phyloP scores from a whole-genome alignment of 2,329 filamentous ascomycete species.

The Botryotinia globosa region DNA sequence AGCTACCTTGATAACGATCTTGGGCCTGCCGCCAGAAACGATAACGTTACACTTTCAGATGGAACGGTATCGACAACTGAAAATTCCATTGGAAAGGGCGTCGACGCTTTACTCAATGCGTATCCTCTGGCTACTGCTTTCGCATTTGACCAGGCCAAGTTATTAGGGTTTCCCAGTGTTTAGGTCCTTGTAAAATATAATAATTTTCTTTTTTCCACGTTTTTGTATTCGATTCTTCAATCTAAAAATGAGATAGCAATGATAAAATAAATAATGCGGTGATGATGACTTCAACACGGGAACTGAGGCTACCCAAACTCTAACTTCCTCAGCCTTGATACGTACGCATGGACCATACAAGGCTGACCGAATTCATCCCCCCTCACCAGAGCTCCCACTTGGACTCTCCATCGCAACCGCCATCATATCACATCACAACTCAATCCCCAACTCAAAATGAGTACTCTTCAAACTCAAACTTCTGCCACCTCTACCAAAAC shows the following conservation, averaged over 20 bases:
- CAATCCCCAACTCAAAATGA: neutral
- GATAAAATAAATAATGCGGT: neutral
- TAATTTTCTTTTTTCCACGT: neutral
- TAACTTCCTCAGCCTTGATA: neutral
- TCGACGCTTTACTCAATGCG: neutral
- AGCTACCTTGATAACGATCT: constrained; percentile 13
- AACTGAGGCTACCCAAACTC: neutral
- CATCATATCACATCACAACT: neutral
- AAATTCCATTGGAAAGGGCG: neutral
- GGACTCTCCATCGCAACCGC: neutral
- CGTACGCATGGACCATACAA: constrained; percentile 2
- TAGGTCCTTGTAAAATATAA: neutral
- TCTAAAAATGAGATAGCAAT: neutral
- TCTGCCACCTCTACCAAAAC: constrained; percentile 1
- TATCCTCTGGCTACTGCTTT: constrained; percentile 4
- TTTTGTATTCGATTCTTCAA: neutral
- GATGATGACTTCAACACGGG: neutral
- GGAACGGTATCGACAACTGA: neutral
- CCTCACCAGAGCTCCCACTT: neutral
- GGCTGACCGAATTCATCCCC: constrained; percentile 1
- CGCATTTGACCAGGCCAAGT: neutral
- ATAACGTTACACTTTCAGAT: neutral
- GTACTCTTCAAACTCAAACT: constrained; percentile 27
- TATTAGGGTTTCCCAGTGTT: neutral
- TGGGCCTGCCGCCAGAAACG: neutral